phyloP scores from a whole-genome alignment of 495 filamentous ascomycete genomes.

The Neurospora cerealis region DNA sequence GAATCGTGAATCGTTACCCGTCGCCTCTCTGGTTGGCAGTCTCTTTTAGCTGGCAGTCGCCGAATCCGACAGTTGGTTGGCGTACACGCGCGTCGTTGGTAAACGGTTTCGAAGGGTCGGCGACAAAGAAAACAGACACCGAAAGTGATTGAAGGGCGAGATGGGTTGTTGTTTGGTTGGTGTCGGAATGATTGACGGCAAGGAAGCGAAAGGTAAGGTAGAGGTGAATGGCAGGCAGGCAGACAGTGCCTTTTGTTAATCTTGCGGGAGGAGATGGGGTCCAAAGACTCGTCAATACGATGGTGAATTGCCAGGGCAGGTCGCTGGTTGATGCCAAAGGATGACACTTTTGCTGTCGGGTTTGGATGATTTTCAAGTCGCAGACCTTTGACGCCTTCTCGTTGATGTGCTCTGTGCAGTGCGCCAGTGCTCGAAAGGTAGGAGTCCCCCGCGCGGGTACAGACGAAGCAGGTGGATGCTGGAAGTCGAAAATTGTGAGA shows the following conservation, averaged over 20 bases:
- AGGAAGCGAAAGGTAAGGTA: background rate
- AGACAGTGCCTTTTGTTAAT: background rate
- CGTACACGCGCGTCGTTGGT: background rate
- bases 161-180: background rate
- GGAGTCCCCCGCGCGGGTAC: background rate
- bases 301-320: background rate
- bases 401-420: background rate
- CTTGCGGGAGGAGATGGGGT: background rate
- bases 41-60: background rate
- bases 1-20: background rate
- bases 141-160: background rate
- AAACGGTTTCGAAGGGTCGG: background rate
- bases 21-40: background rate
- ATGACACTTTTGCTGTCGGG: background rate
- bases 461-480: background rate
- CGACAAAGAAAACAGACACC: background rate
- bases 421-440: background rate
- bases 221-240: background rate
- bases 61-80: background rate
- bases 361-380: background rate
- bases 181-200: background rate
- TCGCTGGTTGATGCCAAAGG: background rate
- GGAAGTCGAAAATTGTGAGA: background rate
- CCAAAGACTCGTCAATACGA: background rate
- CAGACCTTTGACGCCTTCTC: background rate